These are phyloP conservation scores for Penicillium pancosmium DNA, from an alignment of 495 filamentous ascomycete species.

Conservation along the genomic window DNA sequence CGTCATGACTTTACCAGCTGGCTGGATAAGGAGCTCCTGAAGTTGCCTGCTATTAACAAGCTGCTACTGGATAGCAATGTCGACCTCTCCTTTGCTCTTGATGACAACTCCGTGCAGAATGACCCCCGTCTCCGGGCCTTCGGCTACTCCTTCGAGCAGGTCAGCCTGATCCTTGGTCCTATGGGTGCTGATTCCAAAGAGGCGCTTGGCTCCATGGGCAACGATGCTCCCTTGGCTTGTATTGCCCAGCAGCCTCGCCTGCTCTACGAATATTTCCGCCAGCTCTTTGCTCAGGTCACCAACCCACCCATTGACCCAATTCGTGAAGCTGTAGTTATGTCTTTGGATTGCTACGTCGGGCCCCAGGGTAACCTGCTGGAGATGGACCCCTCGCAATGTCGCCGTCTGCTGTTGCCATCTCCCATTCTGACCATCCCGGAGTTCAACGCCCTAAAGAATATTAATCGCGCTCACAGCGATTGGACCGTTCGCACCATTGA, in stretches of 20 bases:
- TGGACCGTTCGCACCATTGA: conserved; percentile 97
- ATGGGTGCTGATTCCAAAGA: conserved; percentile 99
- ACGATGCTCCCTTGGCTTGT: conserved; percentile 94
- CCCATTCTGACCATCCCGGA: conserved; percentile 90
- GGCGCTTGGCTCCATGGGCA: conserved; percentile 99
- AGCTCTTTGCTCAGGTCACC: conserved; percentile 98
- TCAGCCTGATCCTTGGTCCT: conserved; percentile 88
- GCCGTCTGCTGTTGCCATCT: conserved; percentile 81
- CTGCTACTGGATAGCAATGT: conserved; percentile 59
- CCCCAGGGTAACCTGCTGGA: conserved; percentile 97
- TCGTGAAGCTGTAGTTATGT: conserved; percentile 98
- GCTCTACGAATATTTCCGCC: conserved; percentile 97
- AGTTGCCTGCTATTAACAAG: conserved; percentile 71
- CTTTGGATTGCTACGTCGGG: conserved; percentile 94
- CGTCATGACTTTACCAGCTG: conserved; percentile 86
- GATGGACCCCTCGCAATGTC: conserved; percentile 90
- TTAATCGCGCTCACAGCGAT: conserved; percentile 69
- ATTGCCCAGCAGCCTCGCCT: conserved; percentile 87
- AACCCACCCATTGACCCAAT: conserved; percentile 99
- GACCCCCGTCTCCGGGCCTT: conserved; percentile 86
- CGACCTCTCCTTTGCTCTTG: conserved; percentile 66
- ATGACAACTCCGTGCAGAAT: conserved; percentile 76
- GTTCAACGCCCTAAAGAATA: conserved; percentile 86
- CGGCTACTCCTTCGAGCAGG: conserved; percentile 96
- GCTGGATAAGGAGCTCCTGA: conserved; percentile 86